Base-by-base conservation (phyloP, 2,329 filamentous ascomycete genomes). In the Aspergillus neoniger region DNA sequence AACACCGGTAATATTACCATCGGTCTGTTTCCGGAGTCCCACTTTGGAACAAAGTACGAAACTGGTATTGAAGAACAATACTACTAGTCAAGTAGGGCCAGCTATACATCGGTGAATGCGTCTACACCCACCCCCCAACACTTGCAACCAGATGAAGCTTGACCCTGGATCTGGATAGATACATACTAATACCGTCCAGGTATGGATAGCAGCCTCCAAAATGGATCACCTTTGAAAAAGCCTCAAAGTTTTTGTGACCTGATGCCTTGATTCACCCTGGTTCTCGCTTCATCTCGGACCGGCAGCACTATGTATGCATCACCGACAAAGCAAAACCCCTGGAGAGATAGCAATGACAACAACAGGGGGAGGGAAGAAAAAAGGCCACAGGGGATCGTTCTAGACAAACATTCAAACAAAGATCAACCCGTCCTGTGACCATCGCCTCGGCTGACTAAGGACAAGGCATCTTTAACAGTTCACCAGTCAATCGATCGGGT, bases 11-110 rank as follows among this genome's bases (percentile, higher is more conserved):
- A 60, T 39, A 57, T 65, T 72, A 74, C 70, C 32, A 36, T 36
- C 65, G 62, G 67, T 66, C 67, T 69, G 69, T 72, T 73, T 71
- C 65, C 68, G 67, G 64, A 65, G 65, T 62, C 52, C 63, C 62
- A 65, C 65, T 50, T 50, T 44, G 66, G 62, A 57, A 65, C 61
- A 67, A 68, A 68, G 66, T 68, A 68, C 66, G 59, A 61, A 65
- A 63, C 48, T 55, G 61, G 58, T 36, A 52, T 50, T 50, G 41
- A 44, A 44, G 19, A 44, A 44, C 41, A 44, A 44, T 23, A 44
- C 41, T 53, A 53, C 32, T 39, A 23, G 23, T 5, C 14, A 15
- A 48, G 12, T 53, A 55, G 41, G 32, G 44, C 48, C 17, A 41
- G 21, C 21, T 48, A 56, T 61, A 21, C 48, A 51, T 43, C 57